Evolutionary conservation across 2,329 filamentous ascomycete species (phyloP).

Genomic region (Pleoardoris graminearum): DNA sequence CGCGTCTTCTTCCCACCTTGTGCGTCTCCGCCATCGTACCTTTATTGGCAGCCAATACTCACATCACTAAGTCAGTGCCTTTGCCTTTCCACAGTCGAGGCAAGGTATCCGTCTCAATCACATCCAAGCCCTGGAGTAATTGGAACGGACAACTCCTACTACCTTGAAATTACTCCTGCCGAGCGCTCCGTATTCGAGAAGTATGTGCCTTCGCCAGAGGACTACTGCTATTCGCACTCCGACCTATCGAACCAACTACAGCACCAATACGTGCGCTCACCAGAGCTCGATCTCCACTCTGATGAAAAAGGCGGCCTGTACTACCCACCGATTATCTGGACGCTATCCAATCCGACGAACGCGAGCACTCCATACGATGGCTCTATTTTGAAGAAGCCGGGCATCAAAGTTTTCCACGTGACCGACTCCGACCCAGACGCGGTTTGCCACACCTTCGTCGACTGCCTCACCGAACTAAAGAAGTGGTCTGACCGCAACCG

Average conservation of each 20-base stretch:
- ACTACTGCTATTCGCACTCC: slow-evolving; percentile 56
- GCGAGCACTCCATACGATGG: slow-evolving; percentile 46
- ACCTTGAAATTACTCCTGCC: slow-evolving; percentile 50
- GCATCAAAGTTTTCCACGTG: slow-evolving; percentile 57
- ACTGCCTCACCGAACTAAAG: slow-evolving; percentile 51
- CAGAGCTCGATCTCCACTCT: slow-evolving; percentile 56
- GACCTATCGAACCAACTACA: slow-evolving; percentile 50
- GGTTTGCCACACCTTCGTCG: slow-evolving; percentile 52
- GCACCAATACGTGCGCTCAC: slow-evolving; percentile 52
- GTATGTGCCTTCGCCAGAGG: slow-evolving; percentile 43
- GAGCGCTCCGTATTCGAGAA: slow-evolving; percentile 49
- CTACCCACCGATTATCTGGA: slow-evolving; percentile 51
- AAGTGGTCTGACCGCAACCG: slow-evolving; percentile 51
- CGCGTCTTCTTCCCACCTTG: too few species aligned
- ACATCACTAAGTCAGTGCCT: slow-evolving; percentile 19
- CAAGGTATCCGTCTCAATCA: slow-evolving; percentile 54
- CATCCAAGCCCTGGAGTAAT: slow-evolving; percentile 56
- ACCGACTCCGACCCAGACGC: slow-evolving; percentile 54
- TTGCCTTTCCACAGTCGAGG: slow-evolving; percentile 12
- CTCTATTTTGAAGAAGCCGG: slow-evolving; percentile 46
- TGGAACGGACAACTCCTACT: slow-evolving; percentile 58
- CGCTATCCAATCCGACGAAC: slow-evolving; percentile 46
- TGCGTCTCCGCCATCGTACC: too few species aligned
- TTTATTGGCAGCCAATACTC: slow-evolving; percentile 5
- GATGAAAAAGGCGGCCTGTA: slow-evolving; percentile 55